Evolutionary conservation across 345 rosid genomes (phyloP), one percentile per base, ranked within the genome.

Genomic region (Luvunga scandens): DNA sequence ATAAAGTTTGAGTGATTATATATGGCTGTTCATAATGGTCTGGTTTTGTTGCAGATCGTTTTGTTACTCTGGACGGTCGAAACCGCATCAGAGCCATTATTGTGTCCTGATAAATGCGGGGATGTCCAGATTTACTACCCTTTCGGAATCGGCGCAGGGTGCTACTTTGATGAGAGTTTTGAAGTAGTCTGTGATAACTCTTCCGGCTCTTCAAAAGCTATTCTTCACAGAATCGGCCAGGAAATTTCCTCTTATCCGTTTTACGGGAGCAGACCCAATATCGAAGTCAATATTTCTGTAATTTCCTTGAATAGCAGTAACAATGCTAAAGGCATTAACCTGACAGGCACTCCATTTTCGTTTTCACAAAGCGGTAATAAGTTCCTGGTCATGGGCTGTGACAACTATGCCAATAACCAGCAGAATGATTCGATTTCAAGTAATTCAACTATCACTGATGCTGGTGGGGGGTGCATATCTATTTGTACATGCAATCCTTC

Each of bases 341-440:
- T 38, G 19, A 22, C 55, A 12, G 55, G 71, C 30, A 68, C 30
- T 1, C 71, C 69, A 6, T 68, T 39, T 39, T 22, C 53, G 22
- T 39, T 39, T 39, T n/a, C 30, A n/a, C 30, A 4, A 4, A 4
- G 0, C 0, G 0, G 0, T 0, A 68, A 68, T 24, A 39, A 6
- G 22, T 68, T 39, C 31, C 10, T 7, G 13, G 55, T 33, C 56
- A 13, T 13, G 0, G 72, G 31, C 42, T 68, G 72, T 13, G 19
- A 39, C 56, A 39, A 24, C 31, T 68, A 66, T 18, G 24, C 69
- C 50, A 45, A 3, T 3, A 45, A 45, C 1, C 39, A 8, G 16
- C 14, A 22, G 33, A 61, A 61, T 61, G 65, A 25, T 21, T 9
- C 12, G 5, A 6, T 42, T 45, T 45, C 50, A 45, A 45, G 50